Evolutionary conservation across 495 filamentous ascomycete genomes (phyloP).

Genomic region (Neurospora sp.): DNA sequence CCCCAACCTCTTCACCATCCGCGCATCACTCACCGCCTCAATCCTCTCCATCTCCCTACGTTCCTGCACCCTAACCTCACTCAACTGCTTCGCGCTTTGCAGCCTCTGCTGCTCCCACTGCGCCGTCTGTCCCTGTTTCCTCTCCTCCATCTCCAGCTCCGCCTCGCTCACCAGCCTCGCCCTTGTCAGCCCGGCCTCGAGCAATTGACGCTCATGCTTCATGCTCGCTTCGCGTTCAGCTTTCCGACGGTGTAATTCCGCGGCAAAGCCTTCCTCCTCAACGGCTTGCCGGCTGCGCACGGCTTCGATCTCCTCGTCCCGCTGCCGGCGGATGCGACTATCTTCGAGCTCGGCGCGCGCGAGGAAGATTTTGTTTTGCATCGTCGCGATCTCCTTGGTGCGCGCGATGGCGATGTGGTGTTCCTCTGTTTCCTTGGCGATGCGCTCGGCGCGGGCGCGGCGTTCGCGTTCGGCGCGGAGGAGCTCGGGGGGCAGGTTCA

Average conservation of each 20-base stretch:
- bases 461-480: constrained; percentile 35
- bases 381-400: constrained; percentile 30
- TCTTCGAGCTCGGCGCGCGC: constrained; percentile 37
- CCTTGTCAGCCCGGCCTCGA: constrained; percentile 28
- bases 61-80: constrained; percentile 29
- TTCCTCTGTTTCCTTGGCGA: constrained; percentile 27
- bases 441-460: constrained; percentile 24
- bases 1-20: constrained; percentile 24
- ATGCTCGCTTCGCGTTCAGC: constrained; percentile 21
- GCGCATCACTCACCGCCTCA: constrained; percentile 25
- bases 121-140: constrained; percentile 22
- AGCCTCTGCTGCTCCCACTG: constrained; percentile 33
- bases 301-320: constrained; percentile 25
- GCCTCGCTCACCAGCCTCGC: constrained; percentile 29
- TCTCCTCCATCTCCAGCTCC: constrained; percentile 27
- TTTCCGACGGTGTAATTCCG: constrained; percentile 14
- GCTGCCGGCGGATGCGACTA: constrained; percentile 25
- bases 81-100: constrained; percentile 28
- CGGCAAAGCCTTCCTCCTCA: constrained; percentile 16
- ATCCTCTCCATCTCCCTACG: constrained; percentile 31
- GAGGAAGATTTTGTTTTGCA: constrained; percentile 34
- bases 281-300: constrained; percentile 22
- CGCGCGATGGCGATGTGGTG: constrained; percentile 27
- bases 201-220: constrained; percentile 28
- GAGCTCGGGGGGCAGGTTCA: constrained; percentile 35